Percentiles rank a stretch among this genome's conserved stretches.
Conservation (phyloP, 2,329 filamentous ascomycete species). For the Pleurostoma richardsiae region DNA sequence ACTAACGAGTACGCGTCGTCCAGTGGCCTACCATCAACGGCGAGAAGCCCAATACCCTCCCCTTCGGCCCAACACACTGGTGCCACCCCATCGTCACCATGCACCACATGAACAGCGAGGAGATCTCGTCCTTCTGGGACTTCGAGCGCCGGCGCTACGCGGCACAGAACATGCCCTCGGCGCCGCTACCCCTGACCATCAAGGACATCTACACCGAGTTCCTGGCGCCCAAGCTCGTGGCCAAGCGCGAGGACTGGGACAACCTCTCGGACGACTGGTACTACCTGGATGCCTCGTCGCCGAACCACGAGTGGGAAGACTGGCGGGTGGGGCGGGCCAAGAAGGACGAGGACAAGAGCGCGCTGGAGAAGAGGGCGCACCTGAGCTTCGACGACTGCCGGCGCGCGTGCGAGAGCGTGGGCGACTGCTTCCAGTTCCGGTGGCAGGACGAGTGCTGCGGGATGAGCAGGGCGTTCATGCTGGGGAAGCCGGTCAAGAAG, state of each 20-base stretch:
- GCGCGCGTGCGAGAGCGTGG: slow-evolving; percentile 32
- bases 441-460: slow-evolving; percentile 33
- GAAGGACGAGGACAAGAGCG: slow-evolving; percentile 22
- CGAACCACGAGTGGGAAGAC: slow-evolving; percentile 20
- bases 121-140: slow-evolving; percentile 44
- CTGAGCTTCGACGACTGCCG: slow-evolving; percentile 35
- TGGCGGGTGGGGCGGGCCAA: slow-evolving; percentile 24
- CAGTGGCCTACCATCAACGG: slow-evolving; percentile 51
- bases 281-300: slow-evolving; percentile 28
- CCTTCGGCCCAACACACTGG: slow-evolving; percentile 42
- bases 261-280: slow-evolving; percentile 41
- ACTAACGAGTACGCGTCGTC: not conserved
- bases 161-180: slow-evolving; percentile 7
- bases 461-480: slow-evolving; percentile 25
- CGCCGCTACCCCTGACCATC: slow-evolving; percentile 30
- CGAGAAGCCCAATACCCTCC: slow-evolving; percentile 47
- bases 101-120: slow-evolving; percentile 47
- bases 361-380: slow-evolving; percentile 34
- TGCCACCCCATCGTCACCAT: slow-evolving; percentile 52
- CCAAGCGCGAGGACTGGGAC: slow-evolving; percentile 44
- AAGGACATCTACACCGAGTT: slow-evolving; percentile 43
- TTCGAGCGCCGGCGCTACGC: slow-evolving; percentile 38
- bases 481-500: slow-evolving; percentile 30
- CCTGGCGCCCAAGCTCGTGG: slow-evolving; percentile 31
- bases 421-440: slow-evolving; percentile 34